phyloP scores from a whole-genome alignment of 2,329 filamentous ascomycete genomes.

The Scopulariopsis brevicaulis region DNA sequence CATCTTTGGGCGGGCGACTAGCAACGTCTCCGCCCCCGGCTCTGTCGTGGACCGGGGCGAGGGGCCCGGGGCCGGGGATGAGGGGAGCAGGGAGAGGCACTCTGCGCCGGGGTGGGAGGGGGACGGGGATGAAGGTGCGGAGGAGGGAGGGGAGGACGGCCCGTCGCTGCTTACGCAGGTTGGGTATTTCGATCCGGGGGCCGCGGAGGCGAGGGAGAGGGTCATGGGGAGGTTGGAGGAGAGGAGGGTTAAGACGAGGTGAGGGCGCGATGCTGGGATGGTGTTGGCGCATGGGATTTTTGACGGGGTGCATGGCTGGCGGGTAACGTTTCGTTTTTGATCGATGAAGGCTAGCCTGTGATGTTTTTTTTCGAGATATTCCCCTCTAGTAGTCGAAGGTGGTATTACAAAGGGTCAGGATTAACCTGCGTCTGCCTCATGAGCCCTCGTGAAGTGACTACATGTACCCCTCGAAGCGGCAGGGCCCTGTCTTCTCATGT shows the following conservation, averaged over 20 bases:
- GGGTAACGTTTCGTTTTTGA: neutral
- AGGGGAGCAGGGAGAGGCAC: constrained; percentile 1
- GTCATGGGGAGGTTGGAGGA: neutral
- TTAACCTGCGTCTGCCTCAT: no score
- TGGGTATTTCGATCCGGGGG: constrained; percentile 39
- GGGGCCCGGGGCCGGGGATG: neutral
- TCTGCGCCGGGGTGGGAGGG: constrained; percentile 2
- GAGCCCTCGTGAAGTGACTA: no score
- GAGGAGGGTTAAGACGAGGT: constrained; percentile 1
- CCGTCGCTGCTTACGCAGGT: constrained; percentile 38
- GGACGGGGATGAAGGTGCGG: constrained; percentile 8
- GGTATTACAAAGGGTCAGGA: no score
- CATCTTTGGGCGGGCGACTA: constrained; percentile 46
- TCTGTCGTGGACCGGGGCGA: neutral
- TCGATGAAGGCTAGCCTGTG: no score
- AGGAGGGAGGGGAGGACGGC: constrained; percentile 13
- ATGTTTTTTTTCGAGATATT: no score
- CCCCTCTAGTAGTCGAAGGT: no score
- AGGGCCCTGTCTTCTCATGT: no score
- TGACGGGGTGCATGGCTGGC: neutral
- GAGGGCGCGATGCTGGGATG: neutral
- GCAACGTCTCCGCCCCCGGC: constrained; percentile 31
- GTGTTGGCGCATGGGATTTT: neutral
- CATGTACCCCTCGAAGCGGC: no score
- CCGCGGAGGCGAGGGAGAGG: constrained; percentile 10